Evolutionary conservation across 2,329 filamentous ascomycete species (phyloP), one percentile per base, ranked within the genome.

Genomic region (Oidium heveae): DNA sequence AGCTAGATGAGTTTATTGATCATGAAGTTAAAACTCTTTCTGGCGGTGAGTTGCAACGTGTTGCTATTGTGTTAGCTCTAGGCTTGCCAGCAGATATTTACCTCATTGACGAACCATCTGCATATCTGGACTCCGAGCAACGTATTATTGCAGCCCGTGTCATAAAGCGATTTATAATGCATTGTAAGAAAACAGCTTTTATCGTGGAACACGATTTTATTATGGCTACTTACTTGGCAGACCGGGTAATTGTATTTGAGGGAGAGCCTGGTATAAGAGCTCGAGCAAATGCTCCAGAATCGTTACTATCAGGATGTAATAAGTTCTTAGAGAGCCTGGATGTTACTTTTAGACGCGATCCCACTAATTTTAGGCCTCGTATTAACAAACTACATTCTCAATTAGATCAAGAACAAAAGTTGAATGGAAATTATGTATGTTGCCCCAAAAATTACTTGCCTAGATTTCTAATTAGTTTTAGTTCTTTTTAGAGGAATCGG

Each of bases 131-230:
- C 69, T 96, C 91, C 52, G 91, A 98, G 72, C 91, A 98, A 72
- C 89, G 91, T 84, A 94, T 98, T 66, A 82, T 98, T 63, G 89
- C 88, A 58, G 84, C 89, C 49, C 84, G 88, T 66, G 93, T 98
- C 67, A 98, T 98, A 73, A 98, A 98, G 76, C 84, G 91, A 61
- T 98, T 94, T 76, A 98, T 98, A 70, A 98, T 98, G 91, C 89
- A 98, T 74, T 82, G 87, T 64, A 96, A 96, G 80, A 96, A 96
- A 79, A 98, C 91, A 0, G 91, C 91, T 53, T 98, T 98, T 68
- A 80, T 98, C 62, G 89, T 98, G 67, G 91, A 98, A 80, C 91
- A 98, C 83, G 91, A 98, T 76, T 96, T 98, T 74, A 94, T 96
- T 73, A 95, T 96, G 88, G 77, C 76, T 49, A 80, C 75, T 18